Conservation (phyloP, 2,329 filamentous ascomycete genomes). For the Didymella sp. region DNA sequence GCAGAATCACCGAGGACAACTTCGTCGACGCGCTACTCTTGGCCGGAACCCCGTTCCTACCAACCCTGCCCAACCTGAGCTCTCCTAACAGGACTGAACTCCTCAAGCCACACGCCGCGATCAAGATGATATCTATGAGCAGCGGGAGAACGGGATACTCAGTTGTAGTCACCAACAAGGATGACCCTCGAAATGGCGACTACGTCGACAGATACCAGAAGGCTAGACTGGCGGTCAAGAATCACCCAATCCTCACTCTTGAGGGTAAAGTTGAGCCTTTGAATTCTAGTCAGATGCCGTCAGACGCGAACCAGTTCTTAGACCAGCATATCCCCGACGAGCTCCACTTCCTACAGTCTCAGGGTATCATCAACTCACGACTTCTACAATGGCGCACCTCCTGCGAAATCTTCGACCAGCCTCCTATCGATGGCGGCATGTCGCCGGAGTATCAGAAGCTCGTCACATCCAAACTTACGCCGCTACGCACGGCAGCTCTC, state of each 20-base stretch:
- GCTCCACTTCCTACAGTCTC: constrained; percentile 87
- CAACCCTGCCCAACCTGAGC: constrained; percentile 80
- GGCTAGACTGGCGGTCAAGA: constrained; percentile 82
- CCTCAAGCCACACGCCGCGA: constrained; percentile 73
- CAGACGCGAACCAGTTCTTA: constrained; percentile 87
- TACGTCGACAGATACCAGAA: constrained; percentile 89
- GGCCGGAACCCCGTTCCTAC: constrained; percentile 80
- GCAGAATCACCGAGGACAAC: constrained; percentile 69
- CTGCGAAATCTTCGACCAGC: constrained; percentile 76
- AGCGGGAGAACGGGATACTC: constrained; percentile 72
- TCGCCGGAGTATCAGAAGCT: constrained; percentile 82
- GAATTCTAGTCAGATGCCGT: constrained; percentile 75
- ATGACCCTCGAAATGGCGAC: constrained; percentile 74
- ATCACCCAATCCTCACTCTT: constrained; percentile 81
- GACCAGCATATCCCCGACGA: constrained; percentile 90
- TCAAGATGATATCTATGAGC: constrained; percentile 72
- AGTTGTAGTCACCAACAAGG: constrained; percentile 79
- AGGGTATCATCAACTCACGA: constrained; percentile 78
- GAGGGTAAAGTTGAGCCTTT: constrained; percentile 80
- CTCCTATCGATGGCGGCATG: constrained; percentile 84
- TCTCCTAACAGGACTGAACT: constrained; percentile 60
- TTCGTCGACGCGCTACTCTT: constrained; percentile 87
- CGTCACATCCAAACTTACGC: constrained; percentile 75
- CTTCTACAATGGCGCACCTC: constrained; percentile 84
- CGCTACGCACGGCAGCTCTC: constrained; percentile 77